These are phyloP conservation scores for Coemansia furcata DNA, from an alignment of 192 early-diverging fungal genomes.

Conservation along the genomic window DNA sequence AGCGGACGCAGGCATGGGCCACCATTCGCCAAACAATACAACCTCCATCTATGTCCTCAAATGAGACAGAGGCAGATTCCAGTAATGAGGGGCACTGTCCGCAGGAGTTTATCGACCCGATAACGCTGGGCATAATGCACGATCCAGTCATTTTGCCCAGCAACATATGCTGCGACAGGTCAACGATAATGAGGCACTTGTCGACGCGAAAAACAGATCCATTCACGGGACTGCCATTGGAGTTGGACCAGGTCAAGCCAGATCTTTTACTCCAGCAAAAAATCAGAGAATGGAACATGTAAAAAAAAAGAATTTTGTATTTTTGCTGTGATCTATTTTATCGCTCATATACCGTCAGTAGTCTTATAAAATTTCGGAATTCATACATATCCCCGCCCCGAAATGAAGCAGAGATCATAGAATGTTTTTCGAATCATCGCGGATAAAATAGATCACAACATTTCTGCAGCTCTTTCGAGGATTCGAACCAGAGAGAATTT, in stretches of 20 bases:
- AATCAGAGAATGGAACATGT: constrained; percentile 11
- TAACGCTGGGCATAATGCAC: constrained; percentile 25
- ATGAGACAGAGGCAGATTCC: not conserved
- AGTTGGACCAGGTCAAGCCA: constrained; percentile 6
- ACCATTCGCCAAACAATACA: not conserved
- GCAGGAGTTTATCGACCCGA: constrained; percentile 26
- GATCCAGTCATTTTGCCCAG: constrained; percentile 31
- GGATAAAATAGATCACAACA: not conserved
- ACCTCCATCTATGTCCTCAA: not conserved
- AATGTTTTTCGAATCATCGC: constrained; percentile 22
- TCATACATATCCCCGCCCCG: constrained; percentile 12
- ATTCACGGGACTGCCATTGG: constrained; percentile 29
- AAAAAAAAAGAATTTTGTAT: constrained; percentile 1
- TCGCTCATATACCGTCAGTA: constrained; percentile 45
- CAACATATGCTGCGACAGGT: constrained; percentile 15
- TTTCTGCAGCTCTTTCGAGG: not conserved
- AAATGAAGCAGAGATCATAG: constrained; percentile 12
- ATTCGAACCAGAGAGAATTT: constrained; percentile 7
- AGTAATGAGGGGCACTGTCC: not conserved
- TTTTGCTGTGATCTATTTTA: not conserved
- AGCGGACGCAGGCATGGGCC: constrained; percentile 6
- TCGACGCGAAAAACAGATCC: constrained; percentile 15
- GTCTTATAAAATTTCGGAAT: constrained; percentile 23
- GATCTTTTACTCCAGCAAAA: constrained; percentile 18
- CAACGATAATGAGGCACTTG: constrained; percentile 29